Evolutionary conservation across 2,329 filamentous ascomycete species (phyloP).

Genomic region (Elsinoe ampelina): DNA sequence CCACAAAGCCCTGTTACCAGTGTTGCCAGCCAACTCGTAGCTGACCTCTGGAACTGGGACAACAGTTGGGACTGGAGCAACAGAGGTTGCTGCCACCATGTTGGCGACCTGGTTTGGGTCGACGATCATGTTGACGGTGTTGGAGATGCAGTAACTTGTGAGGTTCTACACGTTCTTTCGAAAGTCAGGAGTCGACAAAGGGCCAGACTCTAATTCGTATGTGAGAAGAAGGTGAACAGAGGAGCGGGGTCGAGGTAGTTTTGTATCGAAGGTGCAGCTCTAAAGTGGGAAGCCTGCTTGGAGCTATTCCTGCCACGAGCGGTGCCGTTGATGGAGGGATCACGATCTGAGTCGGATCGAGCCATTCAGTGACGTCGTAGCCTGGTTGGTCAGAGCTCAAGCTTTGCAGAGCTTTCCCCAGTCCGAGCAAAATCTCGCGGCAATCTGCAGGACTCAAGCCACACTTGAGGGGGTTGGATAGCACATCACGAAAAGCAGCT

Average conservation of each 20-base stretch:
- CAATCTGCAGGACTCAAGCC: conserved; percentile 10
- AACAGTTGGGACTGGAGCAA: conserved; percentile 33
- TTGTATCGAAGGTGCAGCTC: conserved; percentile 4
- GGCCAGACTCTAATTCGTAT: conserved; percentile 5
- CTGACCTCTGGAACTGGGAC: conserved; percentile 31
- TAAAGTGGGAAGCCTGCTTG: conserved; percentile 1
- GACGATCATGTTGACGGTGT: conserved; percentile 34
- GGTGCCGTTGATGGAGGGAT: conserved; percentile 10
- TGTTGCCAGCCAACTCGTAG: conserved; percentile 33
- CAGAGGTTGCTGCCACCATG: conserved; percentile 24
- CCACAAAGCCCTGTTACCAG: conserved; percentile 39
- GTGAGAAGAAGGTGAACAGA: not conserved
- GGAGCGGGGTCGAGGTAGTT: conserved; percentile 12
- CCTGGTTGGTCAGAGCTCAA: conserved; percentile 13
- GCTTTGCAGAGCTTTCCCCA: conserved; percentile 12
- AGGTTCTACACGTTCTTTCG: not conserved
- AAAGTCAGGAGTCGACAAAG: not conserved
- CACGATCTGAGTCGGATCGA: conserved; percentile 11
- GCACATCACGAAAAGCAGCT: not conserved
- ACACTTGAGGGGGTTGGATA: not conserved
- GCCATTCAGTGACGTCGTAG: conserved; percentile 4
- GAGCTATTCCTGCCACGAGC: not conserved
- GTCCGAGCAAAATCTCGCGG: not conserved
- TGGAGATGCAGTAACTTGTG: not conserved
- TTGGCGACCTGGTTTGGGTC: conserved; percentile 36